A percentile compares a stretch with the other conserved stretches of the same genome.
Conservation (phyloP, 2,329 filamentous ascomycete species). For the Hypoxylon sp. region DNA sequence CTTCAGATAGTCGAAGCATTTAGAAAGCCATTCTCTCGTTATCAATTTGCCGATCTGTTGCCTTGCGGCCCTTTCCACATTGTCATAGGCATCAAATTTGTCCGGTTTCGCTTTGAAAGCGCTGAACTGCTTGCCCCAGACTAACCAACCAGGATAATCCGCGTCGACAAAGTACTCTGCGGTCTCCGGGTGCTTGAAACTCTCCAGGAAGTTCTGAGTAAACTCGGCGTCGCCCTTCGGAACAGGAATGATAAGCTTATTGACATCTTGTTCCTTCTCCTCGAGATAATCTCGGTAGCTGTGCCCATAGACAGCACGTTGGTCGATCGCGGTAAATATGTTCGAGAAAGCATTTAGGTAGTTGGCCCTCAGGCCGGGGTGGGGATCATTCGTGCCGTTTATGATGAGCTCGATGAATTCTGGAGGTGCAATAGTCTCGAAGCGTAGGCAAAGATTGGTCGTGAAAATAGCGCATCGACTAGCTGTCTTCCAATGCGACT, state of each 20-base stretch:
- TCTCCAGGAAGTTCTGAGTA: constrained; percentile 81
- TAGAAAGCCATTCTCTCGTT: constrained; percentile 85
- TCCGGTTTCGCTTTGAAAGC: constrained; percentile 79
- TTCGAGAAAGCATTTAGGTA: constrained; percentile 83
- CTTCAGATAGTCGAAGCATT: constrained; percentile 93
- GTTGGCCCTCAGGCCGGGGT: constrained; percentile 84
- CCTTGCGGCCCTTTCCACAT: constrained; percentile 79
- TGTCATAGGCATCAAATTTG: constrained; percentile 80
- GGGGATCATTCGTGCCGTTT: constrained; percentile 86
- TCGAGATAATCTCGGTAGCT: constrained; percentile 88
- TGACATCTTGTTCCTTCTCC: constrained; percentile 81
- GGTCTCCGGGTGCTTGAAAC: constrained; percentile 78
- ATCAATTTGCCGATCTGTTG: constrained; percentile 84
- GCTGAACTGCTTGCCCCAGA: constrained; percentile 90
- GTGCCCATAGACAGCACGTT: constrained; percentile 86
- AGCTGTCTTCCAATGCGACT: constrained; percentile 96
- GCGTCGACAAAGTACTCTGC: constrained; percentile 91
- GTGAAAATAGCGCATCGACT: constrained; percentile 91
- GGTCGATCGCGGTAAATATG: constrained; percentile 87
- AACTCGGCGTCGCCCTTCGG: constrained; percentile 80
- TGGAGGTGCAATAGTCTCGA: constrained; percentile 85
- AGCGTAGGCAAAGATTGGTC: constrained; percentile 90
- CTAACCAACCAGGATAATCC: constrained; percentile 95
- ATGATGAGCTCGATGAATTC: constrained; percentile 87
- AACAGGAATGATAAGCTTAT: constrained; percentile 80